Percentiles rank a stretch among this genome's conserved stretches.
phyloP scores from a whole-genome alignment of 1,284 basidiomycete species.

The Malassezia pachydermatis region DNA sequence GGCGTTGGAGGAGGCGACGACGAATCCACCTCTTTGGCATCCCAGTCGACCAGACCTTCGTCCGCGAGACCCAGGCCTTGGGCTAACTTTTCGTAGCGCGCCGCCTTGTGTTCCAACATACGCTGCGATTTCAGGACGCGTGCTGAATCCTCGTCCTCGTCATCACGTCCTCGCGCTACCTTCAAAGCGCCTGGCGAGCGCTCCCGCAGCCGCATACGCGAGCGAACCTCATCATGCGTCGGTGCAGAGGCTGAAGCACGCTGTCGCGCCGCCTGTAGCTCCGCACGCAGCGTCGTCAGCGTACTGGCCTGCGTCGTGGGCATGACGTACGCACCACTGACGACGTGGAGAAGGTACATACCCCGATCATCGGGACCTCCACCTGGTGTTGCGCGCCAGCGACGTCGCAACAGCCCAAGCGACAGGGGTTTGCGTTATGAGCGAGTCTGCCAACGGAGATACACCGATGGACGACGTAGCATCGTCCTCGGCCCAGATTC shows the following conservation, averaged over 20 bases:
- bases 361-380: too few species aligned
- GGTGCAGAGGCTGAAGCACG: not conserved
- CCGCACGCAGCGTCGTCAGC: constrained; percentile 24
- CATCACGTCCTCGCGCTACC: not conserved
- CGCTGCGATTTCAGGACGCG: constrained; percentile 56
- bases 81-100: constrained; percentile 67
- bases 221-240: not conserved
- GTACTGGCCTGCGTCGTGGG: constrained; percentile 19
- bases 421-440: too few species aligned
- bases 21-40: constrained; percentile 62
- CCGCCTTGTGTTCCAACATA: constrained; percentile 66
- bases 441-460: too few species aligned
- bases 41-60: constrained; percentile 70
- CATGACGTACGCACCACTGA: too few species aligned
- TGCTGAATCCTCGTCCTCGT: not conserved
- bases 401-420: too few species aligned
- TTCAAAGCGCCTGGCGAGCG: not conserved
- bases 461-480: too few species aligned
- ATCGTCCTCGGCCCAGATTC: not conserved
- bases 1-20: constrained; percentile 15
- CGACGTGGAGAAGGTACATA: too few species aligned
- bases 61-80: constrained; percentile 56
- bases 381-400: too few species aligned
- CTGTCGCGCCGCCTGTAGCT: constrained; percentile 24
- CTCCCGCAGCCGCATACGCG: not conserved